Percentiles rank a stretch among this genome's conserved stretches.
Conservation (phyloP, 768 basidiomycete genomes). For the Lentinus tigrinus region DNA sequence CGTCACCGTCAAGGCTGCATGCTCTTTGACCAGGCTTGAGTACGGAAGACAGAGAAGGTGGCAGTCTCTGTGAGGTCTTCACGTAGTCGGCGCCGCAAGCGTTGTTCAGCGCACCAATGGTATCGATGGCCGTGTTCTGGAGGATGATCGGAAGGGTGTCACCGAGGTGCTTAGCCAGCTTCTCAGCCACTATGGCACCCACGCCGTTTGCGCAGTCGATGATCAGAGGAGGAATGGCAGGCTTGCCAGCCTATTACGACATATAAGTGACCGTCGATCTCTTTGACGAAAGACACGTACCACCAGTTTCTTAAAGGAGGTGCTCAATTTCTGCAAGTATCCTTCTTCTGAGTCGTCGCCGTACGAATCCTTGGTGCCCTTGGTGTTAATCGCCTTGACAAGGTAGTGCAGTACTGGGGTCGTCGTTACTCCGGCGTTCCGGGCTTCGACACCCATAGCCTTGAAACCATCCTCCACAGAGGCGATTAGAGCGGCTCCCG, state of each 20-base stretch:
- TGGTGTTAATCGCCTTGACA: constrained; percentile 85
- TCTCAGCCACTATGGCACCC: constrained; percentile 70
- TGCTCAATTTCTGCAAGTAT: constrained; percentile 79
- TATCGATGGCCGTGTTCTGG: constrained; percentile 65
- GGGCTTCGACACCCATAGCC: constrained; percentile 64
- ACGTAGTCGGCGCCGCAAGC: constrained; percentile 95
- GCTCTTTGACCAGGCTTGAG: constrained; percentile 75
- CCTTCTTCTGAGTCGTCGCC: constrained; percentile 80
- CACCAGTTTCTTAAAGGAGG: constrained; percentile 82
- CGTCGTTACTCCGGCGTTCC: constrained; percentile 83
- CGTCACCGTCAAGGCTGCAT: constrained; percentile 96
- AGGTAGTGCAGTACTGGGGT: constrained; percentile 97
- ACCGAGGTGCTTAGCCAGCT: constrained; percentile 59
- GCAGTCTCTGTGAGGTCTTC: constrained; percentile 87
- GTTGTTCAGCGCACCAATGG: constrained; percentile 75
- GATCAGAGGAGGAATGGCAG: constrained; percentile 56
- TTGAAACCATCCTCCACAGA: constrained; percentile 83
- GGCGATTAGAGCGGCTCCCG: constrained; percentile 70
- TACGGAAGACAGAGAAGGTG: constrained; percentile 66
- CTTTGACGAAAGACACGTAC: constrained; percentile 46
- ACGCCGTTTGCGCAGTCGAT: constrained; percentile 99
- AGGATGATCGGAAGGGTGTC: constrained; percentile 61
- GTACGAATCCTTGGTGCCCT: constrained; percentile 72
- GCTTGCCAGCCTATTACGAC: constrained; percentile 53
- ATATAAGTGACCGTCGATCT: neutral